A percentile compares a stretch with the other conserved stretches of the same genome.
Conservation (phyloP, 768 basidiomycete species). For the Collybiopsis luxurians region DNA sequence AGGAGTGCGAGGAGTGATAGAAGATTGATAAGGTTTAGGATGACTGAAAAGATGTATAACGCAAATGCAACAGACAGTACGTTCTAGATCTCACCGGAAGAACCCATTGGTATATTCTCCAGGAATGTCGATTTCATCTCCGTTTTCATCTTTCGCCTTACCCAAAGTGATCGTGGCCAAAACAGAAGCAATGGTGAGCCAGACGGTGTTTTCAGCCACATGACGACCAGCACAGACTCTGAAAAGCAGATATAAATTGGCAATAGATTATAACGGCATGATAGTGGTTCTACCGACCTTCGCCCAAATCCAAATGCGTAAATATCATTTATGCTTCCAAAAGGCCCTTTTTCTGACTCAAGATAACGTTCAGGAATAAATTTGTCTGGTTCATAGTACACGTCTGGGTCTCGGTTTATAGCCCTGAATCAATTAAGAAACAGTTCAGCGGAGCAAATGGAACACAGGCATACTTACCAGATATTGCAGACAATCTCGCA, state of each 20-base stretch:
- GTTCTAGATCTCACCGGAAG: background rate
- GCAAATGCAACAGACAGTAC: background rate
- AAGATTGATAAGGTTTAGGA: background rate
- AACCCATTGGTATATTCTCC: background rate
- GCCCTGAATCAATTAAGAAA: conserved; percentile 12
- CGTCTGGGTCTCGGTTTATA: conserved; percentile 20
- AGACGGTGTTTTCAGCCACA: conserved; percentile 4
- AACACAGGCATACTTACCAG: background rate
- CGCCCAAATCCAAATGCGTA: background rate
- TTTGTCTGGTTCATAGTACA: conserved; percentile 19
- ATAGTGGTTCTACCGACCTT: background rate
- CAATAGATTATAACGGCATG: background rate
- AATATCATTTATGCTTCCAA: background rate
- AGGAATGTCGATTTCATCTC: conserved; percentile 3
- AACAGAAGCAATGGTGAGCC: conserved; percentile 1
- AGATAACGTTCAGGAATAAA: conserved; percentile 19
- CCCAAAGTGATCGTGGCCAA: background rate
- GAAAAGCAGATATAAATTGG: background rate
- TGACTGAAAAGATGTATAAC: background rate
- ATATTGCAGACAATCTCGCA: background rate
- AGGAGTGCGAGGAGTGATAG: background rate
- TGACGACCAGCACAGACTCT: conserved; percentile 1
- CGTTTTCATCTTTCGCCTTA: conserved; percentile 1
- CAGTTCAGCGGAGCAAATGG: background rate
- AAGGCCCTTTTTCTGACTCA: background rate